Base-by-base conservation (phyloP, 805 yeast genomes). In the Wickerhamiella kurtzmanii region DNA sequence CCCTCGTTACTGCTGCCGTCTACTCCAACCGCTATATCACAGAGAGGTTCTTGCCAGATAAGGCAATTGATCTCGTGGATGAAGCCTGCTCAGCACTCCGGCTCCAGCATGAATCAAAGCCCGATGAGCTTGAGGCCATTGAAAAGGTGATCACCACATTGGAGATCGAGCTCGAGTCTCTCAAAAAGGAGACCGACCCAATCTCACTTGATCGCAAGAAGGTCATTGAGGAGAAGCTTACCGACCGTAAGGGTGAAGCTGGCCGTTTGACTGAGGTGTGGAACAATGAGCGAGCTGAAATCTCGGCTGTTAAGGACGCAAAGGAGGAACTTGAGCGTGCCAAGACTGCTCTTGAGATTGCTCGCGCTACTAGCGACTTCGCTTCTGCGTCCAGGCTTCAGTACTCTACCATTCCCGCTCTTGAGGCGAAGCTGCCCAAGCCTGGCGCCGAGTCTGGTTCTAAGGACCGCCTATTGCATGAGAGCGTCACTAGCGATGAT, bases 51-150 rank as follows among this genome's bases (percentile, higher is more conserved):
- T 68, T 89, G 36, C 98, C 98, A 1, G 98, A 89, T 60, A 89
- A 89, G 68, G 97, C 97, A 18, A 89, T 89, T 54, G 98, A 89
- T 64, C 73, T 89, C 54, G 92, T 89, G 1, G 98, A 89, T 65
- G 98, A 89, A 61, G 96, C 97, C 0, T 88, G 97, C 67, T 92
- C 96, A 2, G 94, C 95, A 0, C 70, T 89, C 49, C 72, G 98
- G 53, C 69, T 89, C 49, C 98, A 89, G 64, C 97, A 92, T 62
- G 98, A 89, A 66, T 86, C 96, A 1, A 88, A 87, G 61, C 98
- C 98, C 0, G 98, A 89, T 60, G 85, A 88, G 1, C 83, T 92
- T 46, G 89, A 87, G 58, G 83, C 80, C 42, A 70, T 89, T 49
- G 97, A 89, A 62, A 76, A 97, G 51, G 73, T 80, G 22, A 79